These are phyloP conservation scores for Tricholoma saponaceum DNA, from an alignment of 768 basidiomycete genomes.

Conservation along the genomic window DNA sequence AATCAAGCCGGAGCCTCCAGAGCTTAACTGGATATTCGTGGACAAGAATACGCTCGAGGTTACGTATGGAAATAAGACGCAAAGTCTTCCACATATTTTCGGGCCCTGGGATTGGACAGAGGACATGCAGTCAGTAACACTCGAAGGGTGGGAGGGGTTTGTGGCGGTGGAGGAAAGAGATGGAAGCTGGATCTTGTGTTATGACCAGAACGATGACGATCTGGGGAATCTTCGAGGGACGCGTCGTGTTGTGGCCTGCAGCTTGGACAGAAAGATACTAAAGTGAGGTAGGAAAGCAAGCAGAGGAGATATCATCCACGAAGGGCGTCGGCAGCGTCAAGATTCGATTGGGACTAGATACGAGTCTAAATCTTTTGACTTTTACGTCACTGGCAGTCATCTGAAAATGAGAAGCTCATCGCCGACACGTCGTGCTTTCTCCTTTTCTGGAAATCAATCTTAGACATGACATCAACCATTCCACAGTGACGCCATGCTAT, in stretches of 20 bases:
- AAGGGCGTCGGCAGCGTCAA: no score
- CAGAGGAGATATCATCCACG: no score
- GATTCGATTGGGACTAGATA: no score
- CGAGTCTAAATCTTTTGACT: no score
- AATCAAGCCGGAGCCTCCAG: slow-evolving; percentile 25
- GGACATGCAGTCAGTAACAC: slow-evolving; percentile 16
- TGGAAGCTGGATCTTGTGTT: slow-evolving; percentile 19
- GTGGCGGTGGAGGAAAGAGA: slow-evolving; percentile 21
- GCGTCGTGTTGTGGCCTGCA: slow-evolving; percentile 16
- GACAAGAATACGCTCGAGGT: slow-evolving; percentile 20
- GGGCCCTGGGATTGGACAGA: slow-evolving; percentile 30
- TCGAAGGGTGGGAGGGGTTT: slow-evolving; percentile 24
- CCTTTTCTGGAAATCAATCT: neutral
- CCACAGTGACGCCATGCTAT: neutral
- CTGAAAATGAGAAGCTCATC: no score
- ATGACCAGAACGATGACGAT: slow-evolving; percentile 21
- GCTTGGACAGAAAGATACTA: slow-evolving; percentile 6
- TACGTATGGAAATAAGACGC: slow-evolving; percentile 28
- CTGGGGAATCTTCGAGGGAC: slow-evolving; percentile 10
- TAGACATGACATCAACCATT: neutral
- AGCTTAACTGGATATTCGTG: slow-evolving; percentile 31
- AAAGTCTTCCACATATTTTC: slow-evolving; percentile 19
- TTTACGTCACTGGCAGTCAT: no score
- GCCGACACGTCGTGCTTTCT: no score
- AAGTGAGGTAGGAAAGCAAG: neutral